Conservation (phyloP, 164 flowering plant species). For the Hamamelis virginiana region DNA sequence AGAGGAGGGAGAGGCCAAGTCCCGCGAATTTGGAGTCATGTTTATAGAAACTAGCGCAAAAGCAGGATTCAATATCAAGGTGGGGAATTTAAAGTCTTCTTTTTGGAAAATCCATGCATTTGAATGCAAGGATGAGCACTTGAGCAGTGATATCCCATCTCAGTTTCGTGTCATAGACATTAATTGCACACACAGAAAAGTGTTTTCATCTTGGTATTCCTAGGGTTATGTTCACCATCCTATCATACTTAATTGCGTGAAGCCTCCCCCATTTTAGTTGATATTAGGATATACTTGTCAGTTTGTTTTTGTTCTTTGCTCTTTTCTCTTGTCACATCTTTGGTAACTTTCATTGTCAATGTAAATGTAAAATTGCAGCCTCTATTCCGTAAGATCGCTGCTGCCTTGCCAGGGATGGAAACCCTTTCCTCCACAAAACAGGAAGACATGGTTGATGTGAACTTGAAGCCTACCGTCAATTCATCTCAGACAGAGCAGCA, state of each 20-base stretch:
- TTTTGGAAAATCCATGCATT: not conserved
- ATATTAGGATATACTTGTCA: not conserved
- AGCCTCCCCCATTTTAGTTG: not conserved
- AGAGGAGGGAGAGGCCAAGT: constrained; percentile 80
- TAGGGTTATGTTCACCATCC: not conserved
- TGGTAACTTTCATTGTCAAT: not conserved
- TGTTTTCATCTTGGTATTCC: not conserved
- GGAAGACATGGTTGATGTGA: constrained; percentile 87
- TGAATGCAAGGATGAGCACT: not conserved
- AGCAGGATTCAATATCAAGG: constrained; percentile 84
- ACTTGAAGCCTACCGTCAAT: constrained; percentile 54
- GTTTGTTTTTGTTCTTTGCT: not conserved
- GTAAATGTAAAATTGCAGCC: constrained; percentile 45
- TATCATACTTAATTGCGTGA: not conserved
- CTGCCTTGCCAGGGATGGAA: constrained; percentile 87
- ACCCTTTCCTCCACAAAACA: constrained; percentile 69
- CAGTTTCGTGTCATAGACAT: too few species aligned
- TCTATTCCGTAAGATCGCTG: constrained; percentile 82
- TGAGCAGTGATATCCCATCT: too few species aligned
- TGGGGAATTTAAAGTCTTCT: constrained; percentile 8
- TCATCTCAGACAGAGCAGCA: constrained; percentile 60
- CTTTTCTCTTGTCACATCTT: not conserved
- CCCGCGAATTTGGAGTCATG: constrained; percentile 76
- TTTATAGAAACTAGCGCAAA: constrained; percentile 83
- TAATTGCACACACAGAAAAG: not conserved